Base-by-base conservation (phyloP, 805 yeast genomes). In the Wickerhamiella alocasiicola region DNA sequence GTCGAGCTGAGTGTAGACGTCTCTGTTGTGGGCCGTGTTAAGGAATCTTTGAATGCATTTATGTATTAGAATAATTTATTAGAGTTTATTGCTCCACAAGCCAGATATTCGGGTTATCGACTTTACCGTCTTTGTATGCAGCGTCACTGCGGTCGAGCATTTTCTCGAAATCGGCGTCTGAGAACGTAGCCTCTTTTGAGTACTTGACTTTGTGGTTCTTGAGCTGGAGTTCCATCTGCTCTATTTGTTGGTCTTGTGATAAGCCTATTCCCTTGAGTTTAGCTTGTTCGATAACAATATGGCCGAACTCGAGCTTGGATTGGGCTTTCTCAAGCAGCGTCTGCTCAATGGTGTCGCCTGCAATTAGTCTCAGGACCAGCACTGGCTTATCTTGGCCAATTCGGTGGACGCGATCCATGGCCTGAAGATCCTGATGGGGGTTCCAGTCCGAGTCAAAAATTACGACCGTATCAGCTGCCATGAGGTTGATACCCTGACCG, bases 401-500 rank as follows among this genome's bases (percentile, higher is more conserved):
- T 54, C 98, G 67, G 56, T 88, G 97, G 9, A 81, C 93, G 41
- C 98, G 68, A 52, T 87, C 97, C 75, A 88, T 88, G 0, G 97
- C 97, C 57, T 88, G 98, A 38, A 85, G 63, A 60, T 88, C 97
- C 46, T 84, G 93, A 55, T 88, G 96, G 0, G 97, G 98, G 53
- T 88, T 88, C 95, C 96, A 88, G 55, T 88, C 98, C 43, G 84
- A 80, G 54, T 88, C 98, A 55, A 83, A 85, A 9, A 88, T 52
- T 3, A 88, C 72, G 1, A 91, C 97, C 1, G 94, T 78, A 48
- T 91, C 96, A 0, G 97, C 95, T 0, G 79, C 75, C 0, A 78
- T 72, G 42, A 88, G 64, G 54, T 88, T 88, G 31, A 88, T 74
- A 4, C 98, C 98, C 24, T 88, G 68, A 0, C 97, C 97, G 7